Evolutionary conservation across 495 filamentous ascomycete species (phyloP).

Genomic region (Articulospora tetracladia): DNA sequence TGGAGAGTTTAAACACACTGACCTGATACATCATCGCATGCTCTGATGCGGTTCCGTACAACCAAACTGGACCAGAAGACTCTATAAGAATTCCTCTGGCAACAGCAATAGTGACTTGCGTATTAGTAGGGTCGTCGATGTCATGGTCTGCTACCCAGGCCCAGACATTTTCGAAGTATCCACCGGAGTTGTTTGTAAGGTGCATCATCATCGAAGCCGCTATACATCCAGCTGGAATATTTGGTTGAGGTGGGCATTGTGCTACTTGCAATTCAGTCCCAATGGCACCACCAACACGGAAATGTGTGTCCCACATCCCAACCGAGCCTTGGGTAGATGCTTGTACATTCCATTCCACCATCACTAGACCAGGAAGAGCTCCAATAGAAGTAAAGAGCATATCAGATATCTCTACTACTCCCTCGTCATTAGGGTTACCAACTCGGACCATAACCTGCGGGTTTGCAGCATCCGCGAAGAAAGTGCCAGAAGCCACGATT

Average conservation of each 20-base stretch:
- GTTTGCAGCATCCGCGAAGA: conserved; percentile 44
- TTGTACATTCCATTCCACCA: conserved; percentile 30
- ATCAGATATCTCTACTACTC: conserved; percentile 54
- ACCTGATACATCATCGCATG: conserved; percentile 69
- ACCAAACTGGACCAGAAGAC: conserved; percentile 52
- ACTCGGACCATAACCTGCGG: conserved; percentile 53
- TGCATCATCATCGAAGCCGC: conserved; percentile 48
- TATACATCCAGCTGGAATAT: conserved; percentile 33
- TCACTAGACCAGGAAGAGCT: conserved; percentile 41
- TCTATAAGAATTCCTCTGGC: conserved; percentile 40
- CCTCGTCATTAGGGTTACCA: conserved; percentile 49
- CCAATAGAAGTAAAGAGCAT: conserved; percentile 45
- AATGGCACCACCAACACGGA: conserved; percentile 39
- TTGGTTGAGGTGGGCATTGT: conserved; percentile 16
- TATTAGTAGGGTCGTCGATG: conserved; percentile 44
- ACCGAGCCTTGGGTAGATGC: conserved; percentile 16
- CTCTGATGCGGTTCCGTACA: conserved; percentile 70
- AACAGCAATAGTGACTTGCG: conserved; percentile 55
- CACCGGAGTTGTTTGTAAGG: conserved; percentile 40
- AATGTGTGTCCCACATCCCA: conserved; percentile 35
- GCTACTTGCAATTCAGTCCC: conserved; percentile 33
- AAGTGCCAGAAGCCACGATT: conserved; percentile 40
- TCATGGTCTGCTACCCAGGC: conserved; percentile 55
- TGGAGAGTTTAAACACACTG: conserved; percentile 25
- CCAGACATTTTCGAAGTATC: conserved; percentile 60